Conservation (phyloP, 192 early-diverging fungal genomes). For the Backusella morwellensis region DNA sequence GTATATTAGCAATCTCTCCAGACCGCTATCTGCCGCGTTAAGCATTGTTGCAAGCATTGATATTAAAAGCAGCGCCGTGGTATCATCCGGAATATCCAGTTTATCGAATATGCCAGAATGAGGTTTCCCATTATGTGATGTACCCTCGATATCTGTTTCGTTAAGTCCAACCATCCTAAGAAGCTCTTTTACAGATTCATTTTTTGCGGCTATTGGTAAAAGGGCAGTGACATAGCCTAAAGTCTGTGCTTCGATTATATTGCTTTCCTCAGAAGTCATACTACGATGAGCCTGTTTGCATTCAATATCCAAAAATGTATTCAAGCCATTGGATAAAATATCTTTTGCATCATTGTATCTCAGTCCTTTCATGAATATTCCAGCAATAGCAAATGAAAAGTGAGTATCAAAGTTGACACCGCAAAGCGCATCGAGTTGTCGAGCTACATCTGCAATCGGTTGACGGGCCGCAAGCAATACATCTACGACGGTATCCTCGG, state of each 20-base stretch:
- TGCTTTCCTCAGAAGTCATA: conserved; percentile 17
- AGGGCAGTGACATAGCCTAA: conserved; percentile 80
- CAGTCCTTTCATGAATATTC: conserved; percentile 80
- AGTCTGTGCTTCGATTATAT: conserved; percentile 41
- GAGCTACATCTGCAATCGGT: conserved; percentile 66
- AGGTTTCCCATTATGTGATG: conserved; percentile 36
- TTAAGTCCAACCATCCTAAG: conserved; percentile 46
- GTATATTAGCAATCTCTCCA: conserved; percentile 71
- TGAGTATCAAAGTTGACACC: conserved; percentile 81
- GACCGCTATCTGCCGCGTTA: conserved; percentile 67
- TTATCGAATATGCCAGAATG: conserved; percentile 66
- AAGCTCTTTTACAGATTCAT: conserved; percentile 56
- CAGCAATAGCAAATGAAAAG: conserved; percentile 81
- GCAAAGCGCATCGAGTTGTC: conserved; percentile 62
- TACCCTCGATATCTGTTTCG: conserved; percentile 41
- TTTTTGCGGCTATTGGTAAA: conserved; percentile 66
- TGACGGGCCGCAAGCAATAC: conserved; percentile 66
- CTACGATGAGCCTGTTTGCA: conserved; percentile 42
- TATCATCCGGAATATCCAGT: conserved; percentile 62
- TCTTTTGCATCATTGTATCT: conserved; percentile 71
- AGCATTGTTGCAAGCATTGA: conserved; percentile 70
- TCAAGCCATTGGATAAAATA: conserved; percentile 62
- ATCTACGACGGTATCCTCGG: conserved; percentile 58
- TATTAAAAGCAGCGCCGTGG: conserved; percentile 57
- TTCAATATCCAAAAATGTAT: conserved; percentile 66